phyloP scores from a whole-genome alignment of 176 grass and related monocot species.

The Hsuehochloa calcarea region DNA sequence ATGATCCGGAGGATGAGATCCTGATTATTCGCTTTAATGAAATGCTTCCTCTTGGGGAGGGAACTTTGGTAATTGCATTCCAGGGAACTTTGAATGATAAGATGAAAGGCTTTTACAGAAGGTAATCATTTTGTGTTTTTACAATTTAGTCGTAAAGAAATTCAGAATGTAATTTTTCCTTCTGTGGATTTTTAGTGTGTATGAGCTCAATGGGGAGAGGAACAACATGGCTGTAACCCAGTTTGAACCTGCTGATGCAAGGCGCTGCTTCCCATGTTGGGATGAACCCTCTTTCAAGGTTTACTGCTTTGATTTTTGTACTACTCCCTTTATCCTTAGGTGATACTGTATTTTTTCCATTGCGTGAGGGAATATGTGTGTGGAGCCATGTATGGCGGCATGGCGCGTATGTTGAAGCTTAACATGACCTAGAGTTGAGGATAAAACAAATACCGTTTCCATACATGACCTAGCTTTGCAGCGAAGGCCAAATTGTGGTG shows the following conservation, averaged over 20 bases:
- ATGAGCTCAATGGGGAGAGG: slow-evolving; percentile 82
- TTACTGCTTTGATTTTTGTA: neutral
- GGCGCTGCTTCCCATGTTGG: slow-evolving; percentile 91
- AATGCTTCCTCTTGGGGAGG: slow-evolving; percentile 62
- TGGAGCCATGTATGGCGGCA: too few relatives aligned
- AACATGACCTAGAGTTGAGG: too few relatives aligned
- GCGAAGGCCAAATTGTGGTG: neutral
- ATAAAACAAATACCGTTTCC: too few relatives aligned
- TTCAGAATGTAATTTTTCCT: neutral
- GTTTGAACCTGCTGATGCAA: slow-evolving; percentile 78
- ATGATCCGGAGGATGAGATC: slow-evolving; percentile 74
- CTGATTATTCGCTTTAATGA: slow-evolving; percentile 68
- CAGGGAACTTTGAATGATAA: slow-evolving; percentile 77
- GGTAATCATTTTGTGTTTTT: slow-evolving; percentile 39
- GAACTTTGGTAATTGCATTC: slow-evolving; percentile 63
- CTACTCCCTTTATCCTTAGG: too few relatives aligned
- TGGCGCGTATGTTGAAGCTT: too few relatives aligned
- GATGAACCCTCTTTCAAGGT: slow-evolving; percentile 95
- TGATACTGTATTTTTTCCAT: too few relatives aligned
- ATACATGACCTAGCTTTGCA: neutral
- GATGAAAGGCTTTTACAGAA: slow-evolving; percentile 96
- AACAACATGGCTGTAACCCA: slow-evolving; percentile 94
- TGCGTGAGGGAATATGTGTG: too few relatives aligned
- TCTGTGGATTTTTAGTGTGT: slow-evolving; percentile 50
- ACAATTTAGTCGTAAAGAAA: neutral